Percentiles rank a stretch among this genome's conserved stretches.
phyloP scores from a whole-genome alignment of 2,329 filamentous ascomycete species.

The Thelonectria discophora region DNA sequence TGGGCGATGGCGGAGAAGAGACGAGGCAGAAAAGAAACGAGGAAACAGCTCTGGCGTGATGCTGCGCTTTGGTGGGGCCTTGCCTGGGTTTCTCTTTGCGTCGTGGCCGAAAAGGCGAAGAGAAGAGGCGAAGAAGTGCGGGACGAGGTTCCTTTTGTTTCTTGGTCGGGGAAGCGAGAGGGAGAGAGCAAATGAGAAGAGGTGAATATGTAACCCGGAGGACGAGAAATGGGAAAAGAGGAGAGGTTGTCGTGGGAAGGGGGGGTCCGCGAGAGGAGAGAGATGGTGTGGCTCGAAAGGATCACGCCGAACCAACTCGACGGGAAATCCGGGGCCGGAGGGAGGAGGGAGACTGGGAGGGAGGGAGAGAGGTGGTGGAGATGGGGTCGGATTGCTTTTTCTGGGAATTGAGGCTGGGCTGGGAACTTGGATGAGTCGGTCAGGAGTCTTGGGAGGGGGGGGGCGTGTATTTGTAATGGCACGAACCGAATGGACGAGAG shows the following conservation, averaged over 20 bases:
- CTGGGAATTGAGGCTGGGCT: constrained; percentile 19
- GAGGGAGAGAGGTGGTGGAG: neutral
- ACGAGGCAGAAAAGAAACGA: neutral
- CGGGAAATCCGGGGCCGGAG: constrained; percentile 43
- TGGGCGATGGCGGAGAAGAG: too few species aligned
- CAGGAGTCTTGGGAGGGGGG: too few species aligned
- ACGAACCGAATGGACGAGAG: neutral
- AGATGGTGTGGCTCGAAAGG: constrained; percentile 31
- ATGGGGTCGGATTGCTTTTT: constrained; percentile 31
- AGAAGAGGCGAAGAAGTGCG: neutral
- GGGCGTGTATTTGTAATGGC: constrained; percentile 10
- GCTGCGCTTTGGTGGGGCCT: neutral
- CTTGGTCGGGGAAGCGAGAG: constrained; percentile 6
- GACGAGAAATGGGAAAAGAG: constrained; percentile 6
- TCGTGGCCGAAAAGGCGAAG: constrained; percentile 3
- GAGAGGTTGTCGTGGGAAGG: constrained; percentile 24
- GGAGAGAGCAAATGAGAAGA: constrained; percentile 13
- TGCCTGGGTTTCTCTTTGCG: neutral
- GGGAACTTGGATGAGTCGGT: constrained; percentile 12
- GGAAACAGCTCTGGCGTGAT: constrained; percentile 10
- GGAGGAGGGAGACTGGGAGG: constrained; percentile 1
- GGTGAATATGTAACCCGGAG: neutral
- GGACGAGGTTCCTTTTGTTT: neutral
- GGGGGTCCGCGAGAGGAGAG: constrained; percentile 20
- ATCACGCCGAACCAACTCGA: constrained; percentile 43